Percentiles rank a stretch among this genome's conserved stretches.
These are phyloP conservation scores for Paraconiothyrium sp. DNA, from an alignment of 2,329 filamentous ascomycete species.

Conservation along the genomic window DNA sequence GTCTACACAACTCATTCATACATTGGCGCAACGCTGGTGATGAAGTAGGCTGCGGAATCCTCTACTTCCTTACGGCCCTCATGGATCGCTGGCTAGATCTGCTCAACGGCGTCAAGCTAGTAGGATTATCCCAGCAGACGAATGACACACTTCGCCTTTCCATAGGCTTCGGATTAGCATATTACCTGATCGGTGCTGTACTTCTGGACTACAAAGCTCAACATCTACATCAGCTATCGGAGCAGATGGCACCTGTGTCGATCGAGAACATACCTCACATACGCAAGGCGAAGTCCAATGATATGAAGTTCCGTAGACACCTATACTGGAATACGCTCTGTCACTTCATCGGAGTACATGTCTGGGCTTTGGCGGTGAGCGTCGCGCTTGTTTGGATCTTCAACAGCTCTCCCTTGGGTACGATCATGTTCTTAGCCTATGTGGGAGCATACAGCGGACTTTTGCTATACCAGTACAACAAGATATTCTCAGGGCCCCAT, in stretches of 20 bases:
- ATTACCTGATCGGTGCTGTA: slow-evolving; percentile 66
- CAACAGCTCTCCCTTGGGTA: slow-evolving; percentile 52
- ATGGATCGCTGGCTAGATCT: slow-evolving; percentile 65
- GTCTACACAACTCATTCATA: slow-evolving; percentile 65
- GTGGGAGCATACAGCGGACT: slow-evolving; percentile 62
- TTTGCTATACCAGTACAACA: slow-evolving; percentile 61
- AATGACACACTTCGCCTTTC: slow-evolving; percentile 55
- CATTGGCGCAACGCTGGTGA: slow-evolving; percentile 67
- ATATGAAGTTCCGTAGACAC: slow-evolving; percentile 56
- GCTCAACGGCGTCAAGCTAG: slow-evolving; percentile 54
- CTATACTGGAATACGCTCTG: slow-evolving; percentile 62
- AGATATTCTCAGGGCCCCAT: slow-evolving; percentile 61
- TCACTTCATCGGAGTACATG: slow-evolving; percentile 61
- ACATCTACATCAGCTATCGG: slow-evolving; percentile 58
- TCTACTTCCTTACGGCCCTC: slow-evolving; percentile 65
- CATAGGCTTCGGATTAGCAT: slow-evolving; percentile 65
- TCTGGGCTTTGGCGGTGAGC: slow-evolving; percentile 63
- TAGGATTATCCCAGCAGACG: slow-evolving; percentile 49
- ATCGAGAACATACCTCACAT: slow-evolving; percentile 56
- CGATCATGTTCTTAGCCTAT: slow-evolving; percentile 62
- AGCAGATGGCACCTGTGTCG: slow-evolving; percentile 52
- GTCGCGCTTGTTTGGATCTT: slow-evolving; percentile 64
- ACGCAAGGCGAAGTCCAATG: slow-evolving; percentile 55
- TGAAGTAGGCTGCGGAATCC: slow-evolving; percentile 63
- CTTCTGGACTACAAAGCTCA: slow-evolving; percentile 65